phyloP scores from a whole-genome alignment of 164 flowering plant genomes.

The Chimonanthus salicifolius region DNA sequence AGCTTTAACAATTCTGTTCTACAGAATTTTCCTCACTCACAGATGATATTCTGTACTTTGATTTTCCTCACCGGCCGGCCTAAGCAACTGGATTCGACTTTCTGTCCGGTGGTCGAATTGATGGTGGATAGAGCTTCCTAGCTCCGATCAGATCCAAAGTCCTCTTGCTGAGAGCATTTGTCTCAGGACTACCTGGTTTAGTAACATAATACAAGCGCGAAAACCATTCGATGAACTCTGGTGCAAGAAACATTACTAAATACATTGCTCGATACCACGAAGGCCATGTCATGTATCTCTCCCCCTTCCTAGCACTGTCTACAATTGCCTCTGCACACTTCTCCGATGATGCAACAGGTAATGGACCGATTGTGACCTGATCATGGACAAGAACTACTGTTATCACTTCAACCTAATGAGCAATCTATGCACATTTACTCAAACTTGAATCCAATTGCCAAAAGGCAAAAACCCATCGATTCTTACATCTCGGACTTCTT shows the following conservation, averaged over 20 bases:
- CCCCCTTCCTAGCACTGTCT: constrained; percentile 39
- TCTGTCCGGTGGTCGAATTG: neutral
- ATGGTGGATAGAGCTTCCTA: neutral
- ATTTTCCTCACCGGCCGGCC: neutral
- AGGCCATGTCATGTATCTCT: constrained; percentile 34
- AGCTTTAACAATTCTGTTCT: too few species aligned
- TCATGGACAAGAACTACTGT: neutral
- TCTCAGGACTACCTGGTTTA: constrained; percentile 6
- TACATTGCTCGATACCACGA: constrained; percentile 15
- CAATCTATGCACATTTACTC: neutral
- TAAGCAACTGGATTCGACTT: neutral
- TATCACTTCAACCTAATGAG: neutral
- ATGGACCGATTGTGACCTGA: constrained; percentile 26
- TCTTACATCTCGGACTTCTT: constrained; percentile 49
- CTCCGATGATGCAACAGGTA: constrained; percentile 26
- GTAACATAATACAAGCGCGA: constrained; percentile 13
- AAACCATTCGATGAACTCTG: constrained; percentile 36
- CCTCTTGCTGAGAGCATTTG: constrained; percentile 22
- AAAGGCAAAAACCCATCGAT: neutral
- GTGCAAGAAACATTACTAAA: constrained; percentile 20
- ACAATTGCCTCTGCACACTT: constrained; percentile 42
- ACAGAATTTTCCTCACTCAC: neutral
- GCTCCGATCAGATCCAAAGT: constrained; percentile 14
- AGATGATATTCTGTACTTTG: neutral
- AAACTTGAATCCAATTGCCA: neutral